Percentiles rank a stretch among this genome's conserved stretches.
Conservation (phyloP, 441 rosid species). For the Aleurites moluccanus region DNA sequence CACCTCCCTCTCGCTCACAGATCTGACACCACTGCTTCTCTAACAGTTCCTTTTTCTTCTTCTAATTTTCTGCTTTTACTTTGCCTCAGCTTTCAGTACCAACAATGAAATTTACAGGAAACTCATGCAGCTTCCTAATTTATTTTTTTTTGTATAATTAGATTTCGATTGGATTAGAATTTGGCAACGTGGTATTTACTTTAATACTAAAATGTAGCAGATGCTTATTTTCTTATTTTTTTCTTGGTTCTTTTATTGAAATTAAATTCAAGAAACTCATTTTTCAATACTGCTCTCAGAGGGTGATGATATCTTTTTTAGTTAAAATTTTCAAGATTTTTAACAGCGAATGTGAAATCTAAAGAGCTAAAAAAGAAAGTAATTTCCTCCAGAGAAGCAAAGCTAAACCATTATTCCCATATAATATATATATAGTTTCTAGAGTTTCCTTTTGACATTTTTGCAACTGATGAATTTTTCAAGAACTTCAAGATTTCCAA, state of each 20-base stretch:
- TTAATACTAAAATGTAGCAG: no score
- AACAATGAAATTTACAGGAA: neutral
- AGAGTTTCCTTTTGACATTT: no score
- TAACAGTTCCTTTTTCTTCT: conserved; percentile 16
- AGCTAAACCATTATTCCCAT: no score
- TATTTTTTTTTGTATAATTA: neutral
- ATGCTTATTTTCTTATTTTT: neutral
- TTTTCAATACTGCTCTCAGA: no score
- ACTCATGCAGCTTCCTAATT: conserved; percentile 11
- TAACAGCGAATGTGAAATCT: neutral
- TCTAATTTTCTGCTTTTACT: neutral
- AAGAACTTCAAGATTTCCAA: no score
- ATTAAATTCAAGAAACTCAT: neutral
- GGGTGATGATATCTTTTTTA: no score
- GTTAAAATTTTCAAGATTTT: neutral
- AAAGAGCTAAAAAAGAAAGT: no score
- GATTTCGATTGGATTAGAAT: neutral
- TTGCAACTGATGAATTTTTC: no score
- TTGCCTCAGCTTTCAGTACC: neutral
- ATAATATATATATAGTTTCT: no score
- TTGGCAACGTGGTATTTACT: no score
- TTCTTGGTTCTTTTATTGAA: neutral
- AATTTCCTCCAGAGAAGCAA: no score
- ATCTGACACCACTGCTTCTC: conserved; percentile 17
- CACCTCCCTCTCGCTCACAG: conserved; percentile 4